Conservation (phyloP, 177 flowering plant species). For the Vitis hybrid region DNA sequence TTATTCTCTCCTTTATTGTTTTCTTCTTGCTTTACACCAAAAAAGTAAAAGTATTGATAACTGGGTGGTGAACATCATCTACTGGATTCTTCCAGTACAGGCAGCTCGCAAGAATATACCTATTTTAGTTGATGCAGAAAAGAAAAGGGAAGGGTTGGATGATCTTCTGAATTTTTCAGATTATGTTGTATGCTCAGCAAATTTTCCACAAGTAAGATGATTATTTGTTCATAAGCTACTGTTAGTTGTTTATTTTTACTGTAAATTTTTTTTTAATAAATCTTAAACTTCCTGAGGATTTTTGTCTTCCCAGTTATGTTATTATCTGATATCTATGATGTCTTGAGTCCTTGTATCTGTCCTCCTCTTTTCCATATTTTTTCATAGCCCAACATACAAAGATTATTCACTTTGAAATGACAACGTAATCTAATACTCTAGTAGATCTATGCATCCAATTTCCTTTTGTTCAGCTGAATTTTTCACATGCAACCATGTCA, state of each 20-base stretch:
- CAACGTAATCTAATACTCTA: no score
- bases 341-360: no score
- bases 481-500: no score
- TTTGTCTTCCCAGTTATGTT: no score
- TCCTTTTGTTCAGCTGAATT: no score
- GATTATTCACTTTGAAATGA: no score
- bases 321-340: no score
- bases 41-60: not conserved
- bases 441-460: no score
- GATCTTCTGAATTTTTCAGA: constrained; percentile 60
- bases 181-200: constrained; percentile 79
- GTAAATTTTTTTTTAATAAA: not conserved
- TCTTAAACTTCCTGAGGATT: not conserved
- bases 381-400: no score
- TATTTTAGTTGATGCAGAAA: constrained; percentile 82
- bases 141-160: constrained; percentile 82
- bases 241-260: constrained; percentile 1
- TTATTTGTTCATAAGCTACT: not conserved
- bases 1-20: not conserved
- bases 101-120: constrained; percentile 71
- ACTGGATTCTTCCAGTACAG: constrained; percentile 48
- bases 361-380: no score
- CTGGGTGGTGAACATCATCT: constrained; percentile 6
- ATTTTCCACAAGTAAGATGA: constrained; percentile 75
- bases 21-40: not conserved